Evolutionary conservation across 176 grass and related monocot genomes (phyloP), one percentile per base, ranked within the genome.

Genomic region (Tuctoria greenei): DNA sequence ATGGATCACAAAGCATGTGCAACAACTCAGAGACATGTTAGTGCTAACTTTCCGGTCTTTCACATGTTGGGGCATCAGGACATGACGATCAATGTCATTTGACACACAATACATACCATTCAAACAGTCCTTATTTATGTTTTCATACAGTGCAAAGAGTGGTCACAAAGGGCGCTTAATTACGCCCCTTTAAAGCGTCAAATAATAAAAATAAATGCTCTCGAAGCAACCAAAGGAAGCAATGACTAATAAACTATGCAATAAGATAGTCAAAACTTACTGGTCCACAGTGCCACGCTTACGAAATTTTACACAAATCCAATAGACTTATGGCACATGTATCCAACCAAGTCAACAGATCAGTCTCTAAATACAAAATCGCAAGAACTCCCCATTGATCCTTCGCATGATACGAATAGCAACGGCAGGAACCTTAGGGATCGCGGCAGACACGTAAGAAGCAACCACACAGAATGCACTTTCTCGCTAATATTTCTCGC

Each of bases 181-280:
- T 34, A 35, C 73, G 60, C 35, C 13, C 37, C 43, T 41, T 51
- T 67, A 28, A 11, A 6, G 27, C 3, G 21, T 1, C 4, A 61
- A 12, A 8, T 56, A 75, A 47, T 20, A 60, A 8, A 18, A 7
- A 47, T 0, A 59, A 67, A 60, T 52, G 8, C 43, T 25, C 59
- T 50, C 35, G 67, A 78, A 72, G 11, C 35, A 34, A 12, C 8
- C 24, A 72, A 82, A 66, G 12, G 21, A 47, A 36, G 16, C 35
- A 42, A 25, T 12, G 73, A 72, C 21, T 66, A 38, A 77, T 66
- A 38, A 77, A 81, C 26, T 77, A 57, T 25, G 36, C 20, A 31
- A 31, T 31, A 64, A 36, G 50, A 17, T 65, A 20, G 50, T 59
- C 23, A 41, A 49, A 82, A 82, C 24, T 66, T 72, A 82, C 17